Base-by-base conservation (phyloP, 78 protist species). In the Dictyostelium citrinum region DNA sequence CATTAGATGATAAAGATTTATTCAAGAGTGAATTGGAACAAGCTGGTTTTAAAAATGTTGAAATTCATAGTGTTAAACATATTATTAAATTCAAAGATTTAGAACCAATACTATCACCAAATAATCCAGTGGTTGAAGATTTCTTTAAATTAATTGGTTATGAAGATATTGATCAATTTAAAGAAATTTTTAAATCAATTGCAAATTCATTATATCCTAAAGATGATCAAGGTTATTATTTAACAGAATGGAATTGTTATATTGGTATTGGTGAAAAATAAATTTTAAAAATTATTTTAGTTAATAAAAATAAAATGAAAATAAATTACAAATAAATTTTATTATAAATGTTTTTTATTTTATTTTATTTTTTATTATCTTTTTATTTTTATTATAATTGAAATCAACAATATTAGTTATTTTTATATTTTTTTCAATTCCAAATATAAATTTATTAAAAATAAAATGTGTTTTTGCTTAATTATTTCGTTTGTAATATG, bases 191-290 rank as follows among this genome's bases (percentile, higher is more conserved):
- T 70, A 14, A 27, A 27, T 12, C 46, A 70, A 70, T 14, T 33
- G 35, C 35, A 70, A 70, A 55, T 55, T 55, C 64, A 55, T 55
- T 27, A 16, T 31, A 16, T 17, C 29, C 45, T 33, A 70, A 33
- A 70, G 35, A 70, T 33, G 24, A 27, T 5, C 31, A 31, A 6
- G 77, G 45, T 33, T 14, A 17, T 68, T 33, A 29, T 70, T 2
- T 6, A 31, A 3, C 37, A 1, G 35, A 12, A 11, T 27, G 39
- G 22, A 31, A 31, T 33, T 29, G 39, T 16, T 70, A 33, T 70
- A 70, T 70, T 33, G 77, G 77, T 70, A 33, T 70, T 70, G 77
- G 77, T 33, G 37, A 70, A 33, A 70, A 70, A 64, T 64, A 64
- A 64, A 61, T 8, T 8, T 2, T 2, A 61, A 61, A 7, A 61